Evolutionary conservation across 495 filamentous ascomycete genomes (phyloP), one percentile per base, ranked within the genome.

Genomic region (Neurospora sp.): DNA sequence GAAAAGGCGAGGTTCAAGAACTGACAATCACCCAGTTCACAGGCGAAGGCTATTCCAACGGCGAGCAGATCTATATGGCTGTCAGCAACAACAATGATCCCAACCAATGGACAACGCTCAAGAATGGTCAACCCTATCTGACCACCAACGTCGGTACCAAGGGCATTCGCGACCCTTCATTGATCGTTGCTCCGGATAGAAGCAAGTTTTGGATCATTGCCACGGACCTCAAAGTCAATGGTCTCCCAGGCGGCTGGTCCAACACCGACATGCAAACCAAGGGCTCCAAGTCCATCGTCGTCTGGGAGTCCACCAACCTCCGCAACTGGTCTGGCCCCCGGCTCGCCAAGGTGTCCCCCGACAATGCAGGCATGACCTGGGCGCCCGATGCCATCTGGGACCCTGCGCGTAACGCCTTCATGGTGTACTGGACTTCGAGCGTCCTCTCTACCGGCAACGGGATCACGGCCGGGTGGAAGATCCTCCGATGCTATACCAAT

Each of bases 331-430:
- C 70, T 16, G 70, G 70, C 9, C 70, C 70, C 22, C 38, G 27
- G 0, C 59, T 66, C 35, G 38, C 31, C 16, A 71, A 35, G 16
- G 70, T 71, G 35, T 61, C 70, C 10, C 70, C 70, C 27, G 42
- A 48, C 10, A 59, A 71, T 39, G 70, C 70, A 5, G 70, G 40
- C 27, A 71, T 71, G 70, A 53, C 70, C 20, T 71, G 70, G 70
- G 70, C 70, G 1, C 70, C 70, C 5, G 70, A 71, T n/a, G 70
- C 70, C 31, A 71, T 71, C 44, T 71, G 70, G 70, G 70, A 71
- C 20, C 70, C 70, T 10, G 40, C 12, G 9, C 46, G 44, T 7
- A 66, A 71, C 5, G 59, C 46, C 14, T 71, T 38, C 35, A 27
- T 71, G n/a, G 41, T 71, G 40, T 71, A 68, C 35, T 71, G 40